Percentiles rank a stretch among this genome's conserved stretches.
These are phyloP conservation scores for Alternaria gansuensis DNA, from an alignment of 2,329 filamentous ascomycete species.

Conservation along the genomic window DNA sequence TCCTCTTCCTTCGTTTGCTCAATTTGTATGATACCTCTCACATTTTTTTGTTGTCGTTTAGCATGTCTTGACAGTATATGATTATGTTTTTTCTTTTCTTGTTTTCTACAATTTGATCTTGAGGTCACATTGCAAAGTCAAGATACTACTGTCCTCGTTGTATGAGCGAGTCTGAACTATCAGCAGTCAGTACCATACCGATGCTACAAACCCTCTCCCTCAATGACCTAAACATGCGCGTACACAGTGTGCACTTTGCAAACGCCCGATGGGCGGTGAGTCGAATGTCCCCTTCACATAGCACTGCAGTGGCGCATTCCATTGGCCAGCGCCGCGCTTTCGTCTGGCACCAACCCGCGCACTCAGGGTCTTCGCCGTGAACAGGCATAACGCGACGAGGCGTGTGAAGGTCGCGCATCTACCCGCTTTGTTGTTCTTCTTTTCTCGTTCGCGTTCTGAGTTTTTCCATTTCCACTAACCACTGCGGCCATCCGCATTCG, in stretches of 20 bases:
- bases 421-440: constrained; percentile 3
- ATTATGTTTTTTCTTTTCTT: not conserved
- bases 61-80: not conserved
- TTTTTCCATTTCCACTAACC: not conserved
- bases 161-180: not conserved
- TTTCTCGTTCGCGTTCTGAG: not conserved
- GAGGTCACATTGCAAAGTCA: no score
- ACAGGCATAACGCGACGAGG: not conserved
- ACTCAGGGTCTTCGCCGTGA: constrained; percentile 1
- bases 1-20: not conserved
- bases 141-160: no score
- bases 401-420: not conserved
- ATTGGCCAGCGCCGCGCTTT: not conserved
- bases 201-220: no score
- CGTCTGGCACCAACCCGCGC: not conserved
- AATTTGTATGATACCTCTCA: not conserved
- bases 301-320: not conserved
- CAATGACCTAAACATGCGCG: not conserved
- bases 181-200: not conserved
- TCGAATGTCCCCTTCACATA: constrained; percentile 1
- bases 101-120: not conserved
- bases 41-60: not conserved
- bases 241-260: not conserved
- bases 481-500: not conserved
- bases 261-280: constrained; percentile 12